Conservation (phyloP, 257 asterid genomes). For the Penstemon davidsonii region DNA sequence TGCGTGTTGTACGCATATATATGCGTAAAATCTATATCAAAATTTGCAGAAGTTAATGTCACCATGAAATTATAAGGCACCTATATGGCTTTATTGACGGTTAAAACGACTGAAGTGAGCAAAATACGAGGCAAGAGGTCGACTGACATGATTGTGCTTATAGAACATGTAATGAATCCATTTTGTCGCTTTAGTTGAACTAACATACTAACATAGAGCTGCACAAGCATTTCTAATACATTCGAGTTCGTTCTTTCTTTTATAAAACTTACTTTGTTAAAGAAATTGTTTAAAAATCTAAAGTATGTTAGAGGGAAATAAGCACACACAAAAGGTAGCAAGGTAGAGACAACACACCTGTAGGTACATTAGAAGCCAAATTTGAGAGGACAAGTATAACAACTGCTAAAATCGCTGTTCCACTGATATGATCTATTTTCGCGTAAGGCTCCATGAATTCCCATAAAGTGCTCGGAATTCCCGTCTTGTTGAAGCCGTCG, state of each 20-base stretch:
- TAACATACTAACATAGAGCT: background rate
- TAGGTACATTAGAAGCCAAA: constrained; percentile 91
- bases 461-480: constrained; percentile 86
- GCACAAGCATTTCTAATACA: background rate
- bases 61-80: no score
- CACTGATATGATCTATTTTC: constrained; percentile 52
- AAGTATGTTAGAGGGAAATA: background rate
- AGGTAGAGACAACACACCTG: constrained; percentile 48
- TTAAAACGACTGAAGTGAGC: background rate
- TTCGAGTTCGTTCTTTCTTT: background rate
- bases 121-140: background rate
- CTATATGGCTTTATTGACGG: no score
- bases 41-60: no score
- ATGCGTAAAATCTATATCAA: no score
- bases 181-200: background rate
- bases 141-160: no score
- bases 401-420: constrained; percentile 65
- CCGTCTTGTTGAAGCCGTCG: constrained; percentile 80
- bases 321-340: background rate
- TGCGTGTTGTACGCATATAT: no score
- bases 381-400: constrained; percentile 81
- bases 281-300: background rate
- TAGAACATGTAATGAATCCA: background rate
- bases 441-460: constrained; percentile 84
- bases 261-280: background rate